A percentile compares a stretch with the other conserved stretches of the same genome.
These are phyloP conservation scores for Cryptosporidium muris DNA, from an alignment of 169 alveolate species.

Conservation along the genomic window DNA sequence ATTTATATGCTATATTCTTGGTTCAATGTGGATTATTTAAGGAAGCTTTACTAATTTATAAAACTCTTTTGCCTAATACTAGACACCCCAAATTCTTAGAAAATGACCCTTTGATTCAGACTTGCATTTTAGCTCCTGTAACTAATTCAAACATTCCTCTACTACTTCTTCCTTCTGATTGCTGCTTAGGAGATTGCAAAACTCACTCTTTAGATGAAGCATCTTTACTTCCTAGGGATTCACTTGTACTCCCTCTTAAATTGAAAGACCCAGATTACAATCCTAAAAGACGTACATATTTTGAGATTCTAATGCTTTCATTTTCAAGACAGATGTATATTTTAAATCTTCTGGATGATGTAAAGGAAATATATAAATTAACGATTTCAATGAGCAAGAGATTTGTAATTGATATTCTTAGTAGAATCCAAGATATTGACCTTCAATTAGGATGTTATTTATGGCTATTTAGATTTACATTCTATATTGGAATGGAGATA, in stretches of 20 bases:
- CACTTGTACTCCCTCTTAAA: slow-evolving; percentile 19
- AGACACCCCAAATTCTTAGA: background rate
- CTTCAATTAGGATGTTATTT: slow-evolving; percentile 15
- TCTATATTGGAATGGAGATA: background rate
- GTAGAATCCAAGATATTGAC: slow-evolving; percentile 9
- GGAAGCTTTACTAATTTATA: slow-evolving; percentile 43
- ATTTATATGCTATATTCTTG: slow-evolving; percentile 15
- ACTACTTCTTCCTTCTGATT: slow-evolving; percentile 43
- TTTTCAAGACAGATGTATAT: slow-evolving; percentile 37
- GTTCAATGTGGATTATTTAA: slow-evolving; percentile 27
- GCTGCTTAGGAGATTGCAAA: slow-evolving; percentile 52
- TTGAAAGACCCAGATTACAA: background rate
- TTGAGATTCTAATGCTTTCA: slow-evolving; percentile 28
- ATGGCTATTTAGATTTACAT: slow-evolving; percentile 57
- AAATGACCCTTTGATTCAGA: slow-evolving; percentile 11
- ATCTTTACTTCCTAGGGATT: slow-evolving; percentile 19
- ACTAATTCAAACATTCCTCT: slow-evolving; percentile 35
- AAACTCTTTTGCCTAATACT: slow-evolving; percentile 8
- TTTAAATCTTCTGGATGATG: slow-evolving; percentile 4
- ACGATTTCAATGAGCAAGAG: slow-evolving; percentile 8
- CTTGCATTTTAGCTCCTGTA: slow-evolving; percentile 21
- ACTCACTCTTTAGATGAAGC: slow-evolving; percentile 27
- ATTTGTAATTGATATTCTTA: slow-evolving; percentile 16
- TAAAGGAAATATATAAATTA: slow-evolving; percentile 12
- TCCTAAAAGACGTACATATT: slow-evolving; percentile 29